Percentiles rank a stretch among this genome's conserved stretches.
phyloP scores from a whole-genome alignment of 305 asterid species.

The Fraxinus sp. region DNA sequence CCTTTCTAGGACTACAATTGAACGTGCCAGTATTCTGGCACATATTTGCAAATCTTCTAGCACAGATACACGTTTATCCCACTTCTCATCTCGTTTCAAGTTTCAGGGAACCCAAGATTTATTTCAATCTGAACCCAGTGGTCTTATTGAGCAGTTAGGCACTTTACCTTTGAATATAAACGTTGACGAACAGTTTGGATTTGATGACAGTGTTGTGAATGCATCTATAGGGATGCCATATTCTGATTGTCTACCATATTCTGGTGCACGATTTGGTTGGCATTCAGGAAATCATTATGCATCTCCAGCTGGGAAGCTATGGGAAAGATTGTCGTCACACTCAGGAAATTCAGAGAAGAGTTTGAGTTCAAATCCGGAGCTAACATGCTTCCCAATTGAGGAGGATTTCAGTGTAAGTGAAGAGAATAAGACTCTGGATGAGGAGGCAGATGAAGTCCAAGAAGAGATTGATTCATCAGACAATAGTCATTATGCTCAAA shows the following conservation, averaged over 20 bases:
- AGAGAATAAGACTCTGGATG: slow-evolving; percentile 51
- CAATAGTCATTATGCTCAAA: slow-evolving; percentile 34
- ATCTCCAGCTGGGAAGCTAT: slow-evolving; percentile 77
- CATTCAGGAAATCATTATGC: slow-evolving; percentile 38
- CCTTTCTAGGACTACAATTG: slow-evolving; percentile 55
- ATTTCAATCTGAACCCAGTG: slow-evolving; percentile 58
- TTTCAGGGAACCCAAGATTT: slow-evolving; percentile 41
- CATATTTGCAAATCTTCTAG: slow-evolving; percentile 80
- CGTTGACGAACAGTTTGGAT: slow-evolving; percentile 34
- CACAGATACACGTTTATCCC: slow-evolving; percentile 43
- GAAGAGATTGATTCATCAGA: slow-evolving; percentile 41
- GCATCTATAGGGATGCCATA: slow-evolving; percentile 40
- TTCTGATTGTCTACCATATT: slow-evolving; percentile 50
- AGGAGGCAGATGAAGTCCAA: slow-evolving; percentile 35
- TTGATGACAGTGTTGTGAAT: slow-evolving; percentile 36
- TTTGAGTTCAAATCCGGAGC: slow-evolving; percentile 78
- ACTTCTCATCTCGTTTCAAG: slow-evolving; percentile 52
- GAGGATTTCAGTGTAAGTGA: slow-evolving; percentile 77
- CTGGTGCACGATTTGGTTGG: slow-evolving; percentile 50
- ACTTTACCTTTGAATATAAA: slow-evolving; percentile 38
- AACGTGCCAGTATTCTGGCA: slow-evolving; percentile 82
- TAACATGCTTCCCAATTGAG: slow-evolving; percentile 87
- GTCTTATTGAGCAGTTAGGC: slow-evolving; percentile 54
- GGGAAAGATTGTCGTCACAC: slow-evolving; percentile 63
- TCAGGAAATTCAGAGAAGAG: slow-evolving; percentile 74